A percentile compares a stretch with the other conserved stretches of the same genome.
These are phyloP conservation scores for Serendipita sp. DNA, from an alignment of 768 basidiomycete genomes.

Conservation along the genomic window DNA sequence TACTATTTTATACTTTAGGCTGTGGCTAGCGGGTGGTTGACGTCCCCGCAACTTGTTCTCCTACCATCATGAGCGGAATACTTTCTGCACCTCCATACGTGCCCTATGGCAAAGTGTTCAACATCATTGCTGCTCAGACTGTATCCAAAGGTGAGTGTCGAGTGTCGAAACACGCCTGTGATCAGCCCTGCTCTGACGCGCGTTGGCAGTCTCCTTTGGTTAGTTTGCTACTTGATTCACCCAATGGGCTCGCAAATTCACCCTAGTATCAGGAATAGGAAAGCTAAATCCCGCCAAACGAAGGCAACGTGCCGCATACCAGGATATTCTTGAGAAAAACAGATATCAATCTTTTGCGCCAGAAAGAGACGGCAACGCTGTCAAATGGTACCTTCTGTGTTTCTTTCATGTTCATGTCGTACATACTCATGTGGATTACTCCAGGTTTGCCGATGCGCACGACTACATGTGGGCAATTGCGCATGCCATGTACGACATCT, in stretches of 20 bases:
- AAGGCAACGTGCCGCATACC: background rate
- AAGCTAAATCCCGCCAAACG: background rate
- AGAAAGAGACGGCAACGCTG: constrained; percentile 22
- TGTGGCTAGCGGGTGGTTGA: too few relatives aligned
- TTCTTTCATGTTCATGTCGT: background rate
- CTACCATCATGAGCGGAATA: background rate
- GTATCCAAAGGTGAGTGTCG: background rate
- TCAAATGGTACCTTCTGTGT: constrained; percentile 20
- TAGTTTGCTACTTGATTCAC: background rate
- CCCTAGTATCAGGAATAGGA: background rate
- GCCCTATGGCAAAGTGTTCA: background rate
- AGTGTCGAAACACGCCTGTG: background rate
- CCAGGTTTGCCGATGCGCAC: constrained; percentile 24
- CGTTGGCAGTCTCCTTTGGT: background rate
- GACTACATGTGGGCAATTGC: constrained; percentile 31
- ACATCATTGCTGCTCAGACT: background rate
- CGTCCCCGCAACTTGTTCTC: background rate
- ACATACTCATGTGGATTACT: background rate
- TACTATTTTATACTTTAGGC: too few relatives aligned
- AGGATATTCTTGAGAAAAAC: constrained; percentile 23
- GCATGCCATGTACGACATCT: constrained; percentile 44
- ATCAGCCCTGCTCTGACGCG: too few relatives aligned
- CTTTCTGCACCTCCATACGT: background rate
- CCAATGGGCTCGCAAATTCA: background rate
- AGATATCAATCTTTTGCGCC: constrained; percentile 27